These are phyloP conservation scores for Caryocar brasiliense DNA, from an alignment of 441 rosid species.

Conservation along the genomic window DNA sequence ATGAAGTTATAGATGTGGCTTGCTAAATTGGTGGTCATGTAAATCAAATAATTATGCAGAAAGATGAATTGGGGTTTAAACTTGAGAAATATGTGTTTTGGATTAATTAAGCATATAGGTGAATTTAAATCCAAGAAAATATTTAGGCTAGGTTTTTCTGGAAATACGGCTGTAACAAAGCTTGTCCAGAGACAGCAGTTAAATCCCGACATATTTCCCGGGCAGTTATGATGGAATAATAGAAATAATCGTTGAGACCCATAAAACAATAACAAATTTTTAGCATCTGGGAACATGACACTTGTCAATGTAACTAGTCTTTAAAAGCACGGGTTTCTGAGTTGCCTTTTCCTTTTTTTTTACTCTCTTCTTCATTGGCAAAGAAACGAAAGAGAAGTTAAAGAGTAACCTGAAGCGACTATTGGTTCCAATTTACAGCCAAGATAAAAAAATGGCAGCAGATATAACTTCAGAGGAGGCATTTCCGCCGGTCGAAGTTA, in stretches of 20 bases:
- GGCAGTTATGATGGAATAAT: conserved; percentile 5
- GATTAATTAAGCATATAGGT: too few relatives aligned
- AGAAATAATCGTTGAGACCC: neutral
- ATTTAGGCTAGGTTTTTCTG: too few relatives aligned
- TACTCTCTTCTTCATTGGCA: neutral
- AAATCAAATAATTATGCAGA: too few relatives aligned
- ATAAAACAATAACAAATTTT: neutral
- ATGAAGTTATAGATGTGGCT: too few relatives aligned
- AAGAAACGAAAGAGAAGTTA: neutral
- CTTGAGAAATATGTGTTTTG: too few relatives aligned
- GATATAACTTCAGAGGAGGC: neutral
- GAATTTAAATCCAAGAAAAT: too few relatives aligned
- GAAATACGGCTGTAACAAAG: too few relatives aligned
- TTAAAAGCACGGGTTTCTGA: neutral
- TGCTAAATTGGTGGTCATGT: too few relatives aligned
- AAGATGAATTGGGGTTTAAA: too few relatives aligned
- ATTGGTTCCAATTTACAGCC: too few relatives aligned
- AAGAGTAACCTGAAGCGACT: neutral
- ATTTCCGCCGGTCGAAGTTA: conserved; percentile 38
- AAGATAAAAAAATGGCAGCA: conserved; percentile 28
- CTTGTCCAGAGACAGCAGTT: too few relatives aligned
- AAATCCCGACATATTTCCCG: conserved; percentile 8
- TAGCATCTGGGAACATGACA: neutral
- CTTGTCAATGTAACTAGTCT: neutral
- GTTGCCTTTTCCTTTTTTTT: neutral